These are phyloP conservation scores for Sporothrix mexicana DNA, from an alignment of 2,329 filamentous ascomycete genomes.

Conservation along the genomic window DNA sequence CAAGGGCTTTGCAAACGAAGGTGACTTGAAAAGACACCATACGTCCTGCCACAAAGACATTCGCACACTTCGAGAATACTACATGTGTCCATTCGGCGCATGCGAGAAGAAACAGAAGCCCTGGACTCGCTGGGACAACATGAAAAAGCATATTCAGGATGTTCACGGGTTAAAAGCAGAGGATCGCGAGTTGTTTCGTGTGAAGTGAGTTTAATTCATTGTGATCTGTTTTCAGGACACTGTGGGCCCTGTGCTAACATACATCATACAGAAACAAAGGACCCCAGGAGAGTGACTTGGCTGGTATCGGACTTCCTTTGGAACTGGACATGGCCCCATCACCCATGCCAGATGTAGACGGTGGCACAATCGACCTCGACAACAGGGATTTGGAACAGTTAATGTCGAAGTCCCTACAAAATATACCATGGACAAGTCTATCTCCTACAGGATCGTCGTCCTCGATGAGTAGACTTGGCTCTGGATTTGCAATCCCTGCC, in stretches of 20 bases:
- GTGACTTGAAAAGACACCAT: slow-evolving; percentile 5
- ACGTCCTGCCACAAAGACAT: slow-evolving; percentile 22
- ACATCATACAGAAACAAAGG: background rate
- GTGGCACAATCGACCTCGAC: background rate
- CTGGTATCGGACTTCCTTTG: background rate
- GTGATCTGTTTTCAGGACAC: background rate
- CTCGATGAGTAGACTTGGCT: background rate
- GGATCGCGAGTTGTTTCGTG: background rate
- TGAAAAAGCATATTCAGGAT: slow-evolving; percentile 8
- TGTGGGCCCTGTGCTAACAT: background rate
- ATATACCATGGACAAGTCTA: background rate
- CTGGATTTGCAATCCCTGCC: background rate
- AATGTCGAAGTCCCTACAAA: background rate
- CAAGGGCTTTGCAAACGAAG: slow-evolving; percentile 4
- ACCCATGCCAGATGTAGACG: background rate
- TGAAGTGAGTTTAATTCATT: background rate
- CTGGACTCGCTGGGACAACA: slow-evolving; percentile 12
- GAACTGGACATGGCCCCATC: background rate
- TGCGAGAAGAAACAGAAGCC: background rate
- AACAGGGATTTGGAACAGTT: background rate
- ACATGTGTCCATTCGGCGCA: background rate
- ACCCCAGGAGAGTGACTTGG: background rate
- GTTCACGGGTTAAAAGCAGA: background rate
- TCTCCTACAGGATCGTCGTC: background rate
- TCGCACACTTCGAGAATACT: background rate